Evolutionary conservation across 352 stramenopile genomes (phyloP).

Genomic region (Globisporangium alternatum): DNA sequence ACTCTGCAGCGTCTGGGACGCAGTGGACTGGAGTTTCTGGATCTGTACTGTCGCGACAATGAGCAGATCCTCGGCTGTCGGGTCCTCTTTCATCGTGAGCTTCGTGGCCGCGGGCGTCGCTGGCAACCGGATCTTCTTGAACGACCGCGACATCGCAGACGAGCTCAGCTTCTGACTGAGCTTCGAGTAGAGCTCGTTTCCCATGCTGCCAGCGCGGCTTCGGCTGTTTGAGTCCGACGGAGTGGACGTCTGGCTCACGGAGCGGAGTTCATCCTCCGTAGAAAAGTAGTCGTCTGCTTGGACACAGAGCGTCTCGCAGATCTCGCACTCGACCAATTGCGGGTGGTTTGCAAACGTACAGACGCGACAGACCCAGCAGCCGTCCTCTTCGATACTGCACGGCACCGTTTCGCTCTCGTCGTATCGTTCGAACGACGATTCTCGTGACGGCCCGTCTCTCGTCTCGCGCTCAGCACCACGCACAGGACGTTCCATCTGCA

Average conservation of each 20-base stretch:
- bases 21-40: constrained; percentile 39
- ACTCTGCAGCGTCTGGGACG: constrained; percentile 30
- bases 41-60: constrained; percentile 50
- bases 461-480: not conserved
- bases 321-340: constrained; percentile 61
- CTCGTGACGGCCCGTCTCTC: constrained; percentile 2
- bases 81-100: constrained; percentile 58
- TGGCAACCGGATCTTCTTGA: constrained; percentile 44
- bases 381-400: not conserved
- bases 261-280: constrained; percentile 16
- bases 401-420: not conserved
- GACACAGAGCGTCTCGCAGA: constrained; percentile 54
- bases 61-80: constrained; percentile 60
- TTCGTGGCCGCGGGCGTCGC: constrained; percentile 39
- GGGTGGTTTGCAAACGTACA: constrained; percentile 84
- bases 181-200: constrained; percentile 25
- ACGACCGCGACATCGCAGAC: constrained; percentile 34
- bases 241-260: not conserved
- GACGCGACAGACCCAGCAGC: constrained; percentile 59
- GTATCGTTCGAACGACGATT: not conserved
- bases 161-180: constrained; percentile 22
- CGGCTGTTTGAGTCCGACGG: constrained; percentile 4
- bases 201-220: constrained; percentile 8
- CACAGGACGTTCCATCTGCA: not conserved
- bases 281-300: constrained; percentile 19